Conservation (phyloP, 2,329 filamentous ascomycete species). For the Bisporella sp. region DNA sequence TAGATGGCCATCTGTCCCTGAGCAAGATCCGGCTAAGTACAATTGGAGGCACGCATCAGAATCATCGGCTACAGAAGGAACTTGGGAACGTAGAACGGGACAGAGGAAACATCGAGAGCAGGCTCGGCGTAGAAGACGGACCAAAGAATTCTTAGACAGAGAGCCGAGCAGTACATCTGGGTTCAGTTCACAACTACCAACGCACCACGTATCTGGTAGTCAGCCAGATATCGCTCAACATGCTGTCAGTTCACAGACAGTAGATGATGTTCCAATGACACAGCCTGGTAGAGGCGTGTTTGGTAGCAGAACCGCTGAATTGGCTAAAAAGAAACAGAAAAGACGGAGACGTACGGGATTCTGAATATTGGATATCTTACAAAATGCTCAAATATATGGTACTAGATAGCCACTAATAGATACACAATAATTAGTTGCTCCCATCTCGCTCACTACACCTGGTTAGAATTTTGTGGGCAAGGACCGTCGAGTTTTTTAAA, state of each 20-base stretch:
- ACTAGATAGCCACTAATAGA: not conserved
- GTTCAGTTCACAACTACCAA: constrained; percentile 38
- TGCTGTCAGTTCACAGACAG: constrained; percentile 22
- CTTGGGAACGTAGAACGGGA: constrained; percentile 14
- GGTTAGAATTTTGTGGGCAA: too few relatives aligned
- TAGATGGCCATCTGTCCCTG: constrained; percentile 30
- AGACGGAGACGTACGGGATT: constrained; percentile 27
- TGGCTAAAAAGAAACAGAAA: constrained; percentile 37
- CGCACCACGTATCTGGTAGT: constrained; percentile 20
- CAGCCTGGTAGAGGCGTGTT: constrained; percentile 42
- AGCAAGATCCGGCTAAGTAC: constrained; percentile 28
- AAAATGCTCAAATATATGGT: not conserved
- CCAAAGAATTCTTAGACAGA: constrained; percentile 24
- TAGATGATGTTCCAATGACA: constrained; percentile 29
- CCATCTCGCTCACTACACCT: too few relatives aligned
- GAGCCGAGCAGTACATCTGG: constrained; percentile 19
- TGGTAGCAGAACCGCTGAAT: constrained; percentile 32
- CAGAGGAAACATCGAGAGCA: constrained; percentile 17
- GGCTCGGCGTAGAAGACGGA: constrained; percentile 20
- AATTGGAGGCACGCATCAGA: constrained; percentile 21
- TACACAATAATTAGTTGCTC: not conserved
- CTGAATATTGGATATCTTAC: constrained; percentile 2
- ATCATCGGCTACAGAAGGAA: constrained; percentile 8
- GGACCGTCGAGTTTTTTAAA: too few relatives aligned
- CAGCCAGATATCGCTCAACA: constrained; percentile 16